Conservation (phyloP, 352 stramenopile species). For the Globisporangium irregulare region DNA sequence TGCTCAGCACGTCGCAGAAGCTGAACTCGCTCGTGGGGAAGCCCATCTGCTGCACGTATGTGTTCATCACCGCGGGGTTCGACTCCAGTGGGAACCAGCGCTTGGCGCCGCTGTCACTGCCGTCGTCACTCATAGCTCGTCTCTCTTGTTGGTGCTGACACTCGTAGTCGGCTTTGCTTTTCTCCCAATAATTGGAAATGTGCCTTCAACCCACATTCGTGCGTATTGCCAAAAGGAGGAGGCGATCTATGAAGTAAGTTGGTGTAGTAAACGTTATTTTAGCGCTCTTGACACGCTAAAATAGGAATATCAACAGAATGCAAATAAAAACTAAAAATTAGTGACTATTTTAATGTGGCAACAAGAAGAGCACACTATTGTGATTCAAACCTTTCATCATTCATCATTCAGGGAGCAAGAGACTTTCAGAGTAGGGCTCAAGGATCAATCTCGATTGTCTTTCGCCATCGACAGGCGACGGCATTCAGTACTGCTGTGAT, state of each 20-base stretch:
- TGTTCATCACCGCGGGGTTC: conserved; percentile 95
- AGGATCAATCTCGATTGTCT: no score
- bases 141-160: not conserved
- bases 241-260: not conserved
- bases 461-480: no score
- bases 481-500: no score
- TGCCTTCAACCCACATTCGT: conserved; percentile 9
- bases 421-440: no score
- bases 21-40: conserved; percentile 83
- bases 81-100: conserved; percentile 92
- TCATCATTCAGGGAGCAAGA: no score
- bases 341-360: no score
- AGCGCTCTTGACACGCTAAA: not conserved
- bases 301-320: no score
- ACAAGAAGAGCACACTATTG: no score
- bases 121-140: conserved; percentile 37
- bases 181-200: not conserved
- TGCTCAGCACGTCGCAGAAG: conserved; percentile 95
- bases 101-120: conserved; percentile 41
- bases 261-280: not conserved
- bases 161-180: not conserved
- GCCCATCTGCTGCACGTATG: conserved; percentile 93
- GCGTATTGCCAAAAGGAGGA: not conserved
- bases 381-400: no score
- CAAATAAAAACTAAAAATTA: no score